These are phyloP conservation scores for Buddleja alternifolia DNA, from an alignment of 257 asterid genomes.

Conservation along the genomic window DNA sequence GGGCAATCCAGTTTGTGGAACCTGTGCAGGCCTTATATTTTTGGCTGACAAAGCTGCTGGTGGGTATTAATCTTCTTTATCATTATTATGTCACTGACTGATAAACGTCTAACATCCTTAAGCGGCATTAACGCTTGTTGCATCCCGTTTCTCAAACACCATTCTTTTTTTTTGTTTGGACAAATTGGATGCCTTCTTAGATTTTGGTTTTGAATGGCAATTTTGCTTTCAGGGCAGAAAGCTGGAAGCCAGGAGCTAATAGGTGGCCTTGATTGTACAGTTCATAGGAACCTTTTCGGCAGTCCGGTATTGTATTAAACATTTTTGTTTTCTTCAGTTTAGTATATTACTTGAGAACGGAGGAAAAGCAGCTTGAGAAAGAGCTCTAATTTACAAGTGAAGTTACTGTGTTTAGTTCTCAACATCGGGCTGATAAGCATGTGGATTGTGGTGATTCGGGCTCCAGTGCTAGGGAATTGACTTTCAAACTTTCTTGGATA, in stretches of 20 bases:
- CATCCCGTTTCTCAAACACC: neutral
- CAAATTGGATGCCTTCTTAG: too few relatives aligned
- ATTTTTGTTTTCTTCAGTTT: slow-evolving; percentile 25
- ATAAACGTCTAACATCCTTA: slow-evolving; percentile 4
- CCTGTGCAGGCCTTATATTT: slow-evolving; percentile 98
- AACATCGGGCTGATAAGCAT: neutral
- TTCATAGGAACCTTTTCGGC: slow-evolving; percentile 89
- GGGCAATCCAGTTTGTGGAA: slow-evolving; percentile 99
- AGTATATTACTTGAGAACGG: too few relatives aligned
- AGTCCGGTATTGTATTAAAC: slow-evolving; percentile 59
- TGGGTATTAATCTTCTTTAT: slow-evolving; percentile 31
- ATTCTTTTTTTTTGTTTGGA: neutral
- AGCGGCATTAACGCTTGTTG: too few relatives aligned
- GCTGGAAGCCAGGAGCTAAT: slow-evolving; percentile 90
- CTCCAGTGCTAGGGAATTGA: slow-evolving; percentile 12
- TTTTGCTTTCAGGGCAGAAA: slow-evolving; percentile 78
- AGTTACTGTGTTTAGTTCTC: slow-evolving; percentile 1
- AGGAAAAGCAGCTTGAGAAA: neutral
- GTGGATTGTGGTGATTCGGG: neutral
- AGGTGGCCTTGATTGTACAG: slow-evolving; percentile 95
- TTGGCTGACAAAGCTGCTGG: slow-evolving; percentile 90
- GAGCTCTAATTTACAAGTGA: neutral
- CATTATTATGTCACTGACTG: neutral
- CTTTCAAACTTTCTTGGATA: too few relatives aligned
- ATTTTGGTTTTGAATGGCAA: too few relatives aligned